phyloP scores from a whole-genome alignment of 352 stramenopile species.

The Phytophthora citricola region DNA sequence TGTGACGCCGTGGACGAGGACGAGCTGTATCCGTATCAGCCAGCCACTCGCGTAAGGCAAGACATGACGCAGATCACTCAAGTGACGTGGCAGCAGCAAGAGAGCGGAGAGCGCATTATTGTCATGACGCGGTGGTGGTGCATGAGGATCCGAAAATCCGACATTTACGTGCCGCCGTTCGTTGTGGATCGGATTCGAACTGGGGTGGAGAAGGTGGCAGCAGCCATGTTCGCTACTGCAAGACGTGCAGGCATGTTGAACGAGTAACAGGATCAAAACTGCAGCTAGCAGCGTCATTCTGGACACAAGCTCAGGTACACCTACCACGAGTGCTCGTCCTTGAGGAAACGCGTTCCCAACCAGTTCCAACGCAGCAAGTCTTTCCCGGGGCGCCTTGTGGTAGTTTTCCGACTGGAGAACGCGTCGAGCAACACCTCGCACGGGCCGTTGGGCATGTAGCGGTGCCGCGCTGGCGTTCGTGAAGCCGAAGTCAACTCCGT shows the following conservation, averaged over 20 bases:
- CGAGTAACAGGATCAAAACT: not conserved
- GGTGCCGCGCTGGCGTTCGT: too few relatives aligned
- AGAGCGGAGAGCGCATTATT: constrained; percentile 28
- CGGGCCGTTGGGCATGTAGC: too few relatives aligned
- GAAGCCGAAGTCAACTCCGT: too few relatives aligned
- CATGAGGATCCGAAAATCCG: constrained; percentile 32
- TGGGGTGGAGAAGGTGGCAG: constrained; percentile 33
- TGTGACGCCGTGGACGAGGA: constrained; percentile 52
- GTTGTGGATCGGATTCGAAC: constrained; percentile 30
- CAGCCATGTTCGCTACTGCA: constrained; percentile 31
- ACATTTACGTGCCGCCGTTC: constrained; percentile 30
- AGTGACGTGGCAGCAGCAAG: constrained; percentile 22
- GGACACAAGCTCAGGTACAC: too few relatives aligned
- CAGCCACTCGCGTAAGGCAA: constrained; percentile 37
- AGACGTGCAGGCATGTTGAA: constrained; percentile 2
- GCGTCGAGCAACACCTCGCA: too few relatives aligned
- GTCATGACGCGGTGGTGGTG: constrained; percentile 42
- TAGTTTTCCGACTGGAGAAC: too few relatives aligned
- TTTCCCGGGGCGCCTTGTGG: too few relatives aligned
- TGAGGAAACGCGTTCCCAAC: too few relatives aligned
- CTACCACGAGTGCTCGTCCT: too few relatives aligned
- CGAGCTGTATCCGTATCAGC: constrained; percentile 50
- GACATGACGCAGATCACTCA: constrained; percentile 42
- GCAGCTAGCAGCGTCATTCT: too few relatives aligned
- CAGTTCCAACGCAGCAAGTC: too few relatives aligned